Evolutionary conservation across 345 rosid species (phyloP).

Genomic region (Gynandropsis gynandra): DNA sequence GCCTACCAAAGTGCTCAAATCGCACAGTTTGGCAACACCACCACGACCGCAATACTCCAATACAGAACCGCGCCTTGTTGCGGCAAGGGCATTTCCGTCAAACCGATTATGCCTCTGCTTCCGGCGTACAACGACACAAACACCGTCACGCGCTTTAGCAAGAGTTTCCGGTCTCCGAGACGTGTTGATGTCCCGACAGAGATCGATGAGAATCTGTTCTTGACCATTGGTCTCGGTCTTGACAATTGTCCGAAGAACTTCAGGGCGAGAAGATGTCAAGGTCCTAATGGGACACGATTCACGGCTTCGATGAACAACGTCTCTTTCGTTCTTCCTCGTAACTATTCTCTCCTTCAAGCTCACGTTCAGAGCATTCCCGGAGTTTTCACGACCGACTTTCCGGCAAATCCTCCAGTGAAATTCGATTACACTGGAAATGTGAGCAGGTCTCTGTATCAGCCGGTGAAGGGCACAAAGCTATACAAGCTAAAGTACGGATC

Average conservation of each 20-base stretch:
- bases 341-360: constrained; percentile 69
- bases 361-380: constrained; percentile 50
- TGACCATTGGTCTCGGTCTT: constrained; percentile 74
- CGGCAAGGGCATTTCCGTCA: constrained; percentile 28
- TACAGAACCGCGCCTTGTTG: constrained; percentile 65
- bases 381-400: constrained; percentile 83
- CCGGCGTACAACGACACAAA: constrained; percentile 77
- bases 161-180: constrained; percentile 39
- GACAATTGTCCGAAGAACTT: constrained; percentile 57
- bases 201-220: constrained; percentile 60
- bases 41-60: constrained; percentile 83
- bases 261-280: constrained; percentile 47
- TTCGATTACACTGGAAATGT: constrained; percentile 87
- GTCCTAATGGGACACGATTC: constrained; percentile 83
- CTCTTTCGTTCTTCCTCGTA: constrained; percentile 68
- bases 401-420: constrained; percentile 48
- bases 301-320: constrained; percentile 81
- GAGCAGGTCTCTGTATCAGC: constrained; percentile 49
- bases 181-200: constrained; percentile 58
- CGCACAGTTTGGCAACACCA: constrained; percentile 76
- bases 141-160: constrained; percentile 53
- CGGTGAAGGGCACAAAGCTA: constrained; percentile 42
- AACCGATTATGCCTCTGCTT: constrained; percentile 44
- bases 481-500: constrained; percentile 56
- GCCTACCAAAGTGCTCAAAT: constrained; percentile 76